Conservation (phyloP, 2,329 filamentous ascomycete species). For the Fusarium aywerte region DNA sequence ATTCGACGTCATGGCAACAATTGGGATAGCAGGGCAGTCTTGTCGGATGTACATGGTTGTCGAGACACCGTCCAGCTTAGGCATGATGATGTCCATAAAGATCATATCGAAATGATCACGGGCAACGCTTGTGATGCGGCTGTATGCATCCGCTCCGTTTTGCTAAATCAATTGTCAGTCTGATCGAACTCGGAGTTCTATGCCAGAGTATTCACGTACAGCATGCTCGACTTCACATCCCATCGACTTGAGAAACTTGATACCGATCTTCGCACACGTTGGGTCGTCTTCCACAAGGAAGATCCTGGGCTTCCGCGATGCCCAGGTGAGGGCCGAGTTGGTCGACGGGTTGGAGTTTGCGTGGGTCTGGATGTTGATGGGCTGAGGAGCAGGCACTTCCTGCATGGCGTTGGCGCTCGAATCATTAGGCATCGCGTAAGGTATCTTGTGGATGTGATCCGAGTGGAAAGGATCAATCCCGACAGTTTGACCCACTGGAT, state of each 20-base stretch:
- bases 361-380: conserved; percentile 43
- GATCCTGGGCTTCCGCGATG: conserved; percentile 76
- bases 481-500: conserved; percentile 89
- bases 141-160: conserved; percentile 92
- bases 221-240: conserved; percentile 75
- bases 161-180: conserved; percentile 43
- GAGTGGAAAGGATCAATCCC: conserved; percentile 95
- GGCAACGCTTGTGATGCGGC: conserved; percentile 72
- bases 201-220: conserved; percentile 57
- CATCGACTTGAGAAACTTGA: conserved; percentile 73
- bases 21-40: conserved; percentile 82
- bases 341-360: conserved; percentile 41
- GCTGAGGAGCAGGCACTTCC: conserved; percentile 55
- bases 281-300: conserved; percentile 88
- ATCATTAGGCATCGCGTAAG: conserved; percentile 78
- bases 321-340: conserved; percentile 63
- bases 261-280: conserved; percentile 73
- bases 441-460: conserved; percentile 94
- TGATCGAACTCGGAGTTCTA: neutral
- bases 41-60: conserved; percentile 94
- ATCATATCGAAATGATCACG: conserved; percentile 71
- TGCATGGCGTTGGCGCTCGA: conserved; percentile 52
- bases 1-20: conserved; percentile 99
- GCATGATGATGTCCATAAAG: conserved; percentile 97
- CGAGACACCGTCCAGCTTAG: conserved; percentile 91